phyloP scores from a whole-genome alignment of 768 basidiomycete species.

The Pleurotus eryngii region DNA sequence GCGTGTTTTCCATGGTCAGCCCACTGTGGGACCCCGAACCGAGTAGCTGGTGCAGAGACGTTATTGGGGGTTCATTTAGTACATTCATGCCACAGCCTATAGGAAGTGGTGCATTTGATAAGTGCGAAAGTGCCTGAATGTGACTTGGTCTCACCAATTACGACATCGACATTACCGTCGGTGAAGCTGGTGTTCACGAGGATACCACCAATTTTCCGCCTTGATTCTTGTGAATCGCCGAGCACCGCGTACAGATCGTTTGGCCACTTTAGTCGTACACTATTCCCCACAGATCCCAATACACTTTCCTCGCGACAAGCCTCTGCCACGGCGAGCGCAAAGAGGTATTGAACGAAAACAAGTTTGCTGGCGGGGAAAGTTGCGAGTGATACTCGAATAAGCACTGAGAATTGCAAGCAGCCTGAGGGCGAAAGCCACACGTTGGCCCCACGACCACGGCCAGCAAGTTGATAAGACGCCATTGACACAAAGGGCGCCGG shows the following conservation, averaged over 20 bases:
- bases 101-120: not conserved
- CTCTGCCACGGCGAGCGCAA: constrained; percentile 84
- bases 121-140: not conserved
- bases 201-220: constrained; percentile 87
- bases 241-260: constrained; percentile 87
- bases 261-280: constrained; percentile 90
- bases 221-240: constrained; percentile 41
- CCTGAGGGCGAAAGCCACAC: constrained; percentile 91
- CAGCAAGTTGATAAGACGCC: constrained; percentile 84
- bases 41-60: constrained; percentile 73
- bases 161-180: constrained; percentile 68
- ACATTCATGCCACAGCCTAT: constrained; percentile 90
- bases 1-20: constrained; percentile 70
- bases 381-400: constrained; percentile 56
- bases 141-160: constrained; percentile 60
- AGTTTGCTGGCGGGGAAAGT: constrained; percentile 58
- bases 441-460: constrained; percentile 85
- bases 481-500: constrained; percentile 79
- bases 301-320: constrained; percentile 64
- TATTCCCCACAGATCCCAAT: constrained; percentile 48
- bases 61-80: constrained; percentile 75
- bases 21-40: constrained; percentile 21
- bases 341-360: constrained; percentile 93
- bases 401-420: constrained; percentile 80
- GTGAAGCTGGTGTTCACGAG: constrained; percentile 84